Evolutionary conservation across 257 asterid genomes (phyloP).

Genomic region (Knoxia roxburghii): DNA sequence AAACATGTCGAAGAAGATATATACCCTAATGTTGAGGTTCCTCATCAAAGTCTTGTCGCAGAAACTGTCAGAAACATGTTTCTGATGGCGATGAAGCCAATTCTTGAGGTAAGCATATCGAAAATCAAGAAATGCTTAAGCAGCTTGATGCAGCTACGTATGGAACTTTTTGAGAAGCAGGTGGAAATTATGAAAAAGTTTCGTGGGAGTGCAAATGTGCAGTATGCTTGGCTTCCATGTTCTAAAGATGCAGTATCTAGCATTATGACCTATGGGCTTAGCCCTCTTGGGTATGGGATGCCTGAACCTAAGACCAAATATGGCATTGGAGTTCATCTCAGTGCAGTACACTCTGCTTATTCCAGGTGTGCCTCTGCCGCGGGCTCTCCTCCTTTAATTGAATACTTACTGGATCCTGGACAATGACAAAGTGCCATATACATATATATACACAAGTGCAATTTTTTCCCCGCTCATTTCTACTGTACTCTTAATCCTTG

Average conservation of each 20-base stretch:
- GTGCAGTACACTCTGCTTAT: conserved; percentile 7
- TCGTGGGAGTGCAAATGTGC: conserved; percentile 26
- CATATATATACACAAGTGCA: too few relatives aligned
- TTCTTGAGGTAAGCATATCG: conserved; percentile 2
- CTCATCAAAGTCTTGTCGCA: background rate
- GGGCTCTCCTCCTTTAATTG: background rate
- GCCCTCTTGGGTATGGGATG: conserved; percentile 20
- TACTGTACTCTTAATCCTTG: too few relatives aligned
- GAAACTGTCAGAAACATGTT: conserved; percentile 21
- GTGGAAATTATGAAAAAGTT: conserved; percentile 18
- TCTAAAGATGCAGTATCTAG: conserved; percentile 13
- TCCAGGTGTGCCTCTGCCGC: conserved; percentile 13
- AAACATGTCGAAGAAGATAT: conserved; percentile 3
- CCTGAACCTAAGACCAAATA: conserved; percentile 19
- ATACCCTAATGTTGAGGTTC: background rate
- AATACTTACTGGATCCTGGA: background rate
- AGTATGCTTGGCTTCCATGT: conserved; percentile 34
- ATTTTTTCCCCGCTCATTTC: too few relatives aligned
- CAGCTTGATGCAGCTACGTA: conserved; percentile 17
- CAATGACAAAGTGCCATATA: too few relatives aligned
- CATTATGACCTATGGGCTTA: conserved; percentile 26
- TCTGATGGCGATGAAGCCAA: conserved; percentile 15
- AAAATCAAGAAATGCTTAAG: conserved; percentile 19
- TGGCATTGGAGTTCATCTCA: conserved; percentile 28
- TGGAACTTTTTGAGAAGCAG: conserved; percentile 30